phyloP scores from a whole-genome alignment of 1,139 yeast species.

The Hyphopichia pseudoburtonii region DNA sequence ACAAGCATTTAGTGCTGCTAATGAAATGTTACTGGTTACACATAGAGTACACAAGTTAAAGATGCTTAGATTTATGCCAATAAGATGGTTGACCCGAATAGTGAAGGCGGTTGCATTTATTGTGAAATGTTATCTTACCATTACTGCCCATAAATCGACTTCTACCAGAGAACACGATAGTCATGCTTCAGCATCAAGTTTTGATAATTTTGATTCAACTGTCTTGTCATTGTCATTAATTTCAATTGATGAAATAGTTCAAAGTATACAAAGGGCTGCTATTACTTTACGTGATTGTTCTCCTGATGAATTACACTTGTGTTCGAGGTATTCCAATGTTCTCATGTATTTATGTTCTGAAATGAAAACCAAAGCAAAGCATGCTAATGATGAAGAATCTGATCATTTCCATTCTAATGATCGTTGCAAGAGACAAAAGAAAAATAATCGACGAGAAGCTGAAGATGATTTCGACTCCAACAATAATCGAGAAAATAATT shows the following conservation, averaged over 20 bases:
- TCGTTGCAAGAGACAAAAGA: neutral
- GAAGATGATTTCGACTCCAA: too few species aligned
- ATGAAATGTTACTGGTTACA: conserved; percentile 72
- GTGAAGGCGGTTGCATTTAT: conserved; percentile 91
- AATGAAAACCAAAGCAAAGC: conserved; percentile 49
- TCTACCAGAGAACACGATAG: conserved; percentile 11
- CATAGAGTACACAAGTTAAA: conserved; percentile 66
- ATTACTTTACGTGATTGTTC: conserved; percentile 76
- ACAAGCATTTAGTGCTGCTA: conserved; percentile 81
- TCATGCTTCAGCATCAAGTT: conserved; percentile 22
- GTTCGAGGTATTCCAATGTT: conserved; percentile 79
- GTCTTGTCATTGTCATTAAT: conserved; percentile 63
- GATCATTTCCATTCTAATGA: too few species aligned
- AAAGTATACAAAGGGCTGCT: conserved; percentile 71
- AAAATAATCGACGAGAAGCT: neutral
- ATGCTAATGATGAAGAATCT: conserved; percentile 15
- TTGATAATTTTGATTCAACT: conserved; percentile 44
- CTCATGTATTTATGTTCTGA: conserved; percentile 77
- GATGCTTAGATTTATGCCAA: conserved; percentile 77
- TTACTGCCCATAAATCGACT: conserved; percentile 49
- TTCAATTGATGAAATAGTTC: conserved; percentile 68
- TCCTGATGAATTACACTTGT: conserved; percentile 85
- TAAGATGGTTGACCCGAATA: conserved; percentile 83
- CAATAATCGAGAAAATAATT: too few species aligned
- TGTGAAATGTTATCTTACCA: conserved; percentile 76